These are phyloP conservation scores for Escovopsis sp. DNA, from an alignment of 2,329 filamentous ascomycete genomes.

Conservation along the genomic window DNA sequence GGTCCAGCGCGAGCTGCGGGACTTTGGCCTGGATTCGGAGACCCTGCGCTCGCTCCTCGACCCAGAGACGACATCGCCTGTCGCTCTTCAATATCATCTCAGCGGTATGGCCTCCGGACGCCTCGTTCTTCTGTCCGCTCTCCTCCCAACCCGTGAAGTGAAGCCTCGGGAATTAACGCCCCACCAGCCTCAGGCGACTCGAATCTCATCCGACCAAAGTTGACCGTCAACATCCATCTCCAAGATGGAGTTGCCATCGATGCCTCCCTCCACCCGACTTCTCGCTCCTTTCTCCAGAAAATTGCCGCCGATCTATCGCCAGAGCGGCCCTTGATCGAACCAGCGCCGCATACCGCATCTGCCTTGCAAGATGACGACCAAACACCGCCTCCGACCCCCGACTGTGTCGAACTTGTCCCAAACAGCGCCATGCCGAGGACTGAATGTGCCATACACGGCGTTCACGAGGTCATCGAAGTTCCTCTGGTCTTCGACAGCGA, in stretches of 20 bases:
- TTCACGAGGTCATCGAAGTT: slow-evolving; percentile 43
- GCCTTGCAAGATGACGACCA: not conserved
- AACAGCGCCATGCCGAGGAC: too few species aligned
- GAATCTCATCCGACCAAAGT: slow-evolving; percentile 44
- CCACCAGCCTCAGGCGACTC: slow-evolving; percentile 22
- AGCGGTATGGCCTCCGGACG: slow-evolving; percentile 22
- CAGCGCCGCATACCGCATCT: not conserved
- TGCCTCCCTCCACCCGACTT: slow-evolving; percentile 50
- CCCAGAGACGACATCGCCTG: slow-evolving; percentile 28
- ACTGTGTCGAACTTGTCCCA: not conserved
- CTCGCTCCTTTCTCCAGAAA: slow-evolving; percentile 45
- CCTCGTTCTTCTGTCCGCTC: not conserved
- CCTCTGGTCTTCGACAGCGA: slow-evolving; percentile 62
- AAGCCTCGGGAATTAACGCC: not conserved
- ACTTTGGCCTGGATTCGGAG: slow-evolving; percentile 55
- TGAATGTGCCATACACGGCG: too few species aligned
- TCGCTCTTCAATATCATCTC: slow-evolving; percentile 39
- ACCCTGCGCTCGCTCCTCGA: slow-evolving; percentile 52
- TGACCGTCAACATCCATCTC: slow-evolving; percentile 55
- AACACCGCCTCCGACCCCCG: not conserved
- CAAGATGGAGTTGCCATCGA: slow-evolving; percentile 52
- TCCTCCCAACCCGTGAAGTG: not conserved
- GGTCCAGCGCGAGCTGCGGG: slow-evolving; percentile 54
- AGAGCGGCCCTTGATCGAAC: slow-evolving; percentile 1
- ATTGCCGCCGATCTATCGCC: slow-evolving; percentile 32